Percentiles rank a stretch among this genome's conserved stretches.
Evolutionary conservation across 2,329 filamentous ascomycete species (phyloP).

Genomic region (Fusarium sp.): DNA sequence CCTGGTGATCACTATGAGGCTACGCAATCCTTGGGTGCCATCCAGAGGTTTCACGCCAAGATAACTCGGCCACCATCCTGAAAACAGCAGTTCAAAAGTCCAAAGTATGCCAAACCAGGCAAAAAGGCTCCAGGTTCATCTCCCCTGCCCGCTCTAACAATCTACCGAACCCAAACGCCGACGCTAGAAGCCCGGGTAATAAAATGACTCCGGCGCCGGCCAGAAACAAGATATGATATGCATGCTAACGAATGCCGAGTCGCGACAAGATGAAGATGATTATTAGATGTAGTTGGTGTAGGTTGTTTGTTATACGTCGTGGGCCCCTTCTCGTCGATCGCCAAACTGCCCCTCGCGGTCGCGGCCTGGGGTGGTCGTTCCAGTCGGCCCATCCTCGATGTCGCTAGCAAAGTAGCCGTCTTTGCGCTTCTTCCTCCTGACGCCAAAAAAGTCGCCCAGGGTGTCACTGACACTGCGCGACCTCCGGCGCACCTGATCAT

Average conservation of each 20-base stretch:
- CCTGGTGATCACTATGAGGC: constrained; percentile 16
- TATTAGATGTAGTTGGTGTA: constrained; percentile 24
- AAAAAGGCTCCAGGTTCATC: constrained; percentile 12
- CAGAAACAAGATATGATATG: constrained; percentile 29
- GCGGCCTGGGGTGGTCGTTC: constrained; percentile 10
- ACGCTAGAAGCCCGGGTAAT: constrained; percentile 40
- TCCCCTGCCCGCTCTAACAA: constrained; percentile 18
- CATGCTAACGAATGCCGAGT: constrained; percentile 31
- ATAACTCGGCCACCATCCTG: constrained; percentile 4
- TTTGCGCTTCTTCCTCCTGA: constrained; percentile 46
- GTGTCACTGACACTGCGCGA: constrained; percentile 55
- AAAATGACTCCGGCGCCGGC: constrained; percentile 38
- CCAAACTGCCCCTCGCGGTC: constrained; percentile 3
- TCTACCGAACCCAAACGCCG: constrained; percentile 41
- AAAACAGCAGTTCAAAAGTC: constrained; percentile 12
- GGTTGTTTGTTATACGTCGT: constrained; percentile 15
- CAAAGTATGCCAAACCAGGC: constrained; percentile 25
- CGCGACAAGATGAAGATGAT: constrained; percentile 26
- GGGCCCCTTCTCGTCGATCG: constrained; percentile 13
- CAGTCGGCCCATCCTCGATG: constrained; percentile 33
- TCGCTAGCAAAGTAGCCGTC: constrained; percentile 36
- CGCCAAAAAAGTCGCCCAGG: constrained; percentile 52
- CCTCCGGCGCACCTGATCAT: constrained; percentile 42
- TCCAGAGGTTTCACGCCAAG: constrained; percentile 4
- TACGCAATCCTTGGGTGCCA: constrained; percentile 7